Evolutionary conservation across 2,329 filamentous ascomycete species (phyloP).

Genomic region (Neoascochyta sp.): DNA sequence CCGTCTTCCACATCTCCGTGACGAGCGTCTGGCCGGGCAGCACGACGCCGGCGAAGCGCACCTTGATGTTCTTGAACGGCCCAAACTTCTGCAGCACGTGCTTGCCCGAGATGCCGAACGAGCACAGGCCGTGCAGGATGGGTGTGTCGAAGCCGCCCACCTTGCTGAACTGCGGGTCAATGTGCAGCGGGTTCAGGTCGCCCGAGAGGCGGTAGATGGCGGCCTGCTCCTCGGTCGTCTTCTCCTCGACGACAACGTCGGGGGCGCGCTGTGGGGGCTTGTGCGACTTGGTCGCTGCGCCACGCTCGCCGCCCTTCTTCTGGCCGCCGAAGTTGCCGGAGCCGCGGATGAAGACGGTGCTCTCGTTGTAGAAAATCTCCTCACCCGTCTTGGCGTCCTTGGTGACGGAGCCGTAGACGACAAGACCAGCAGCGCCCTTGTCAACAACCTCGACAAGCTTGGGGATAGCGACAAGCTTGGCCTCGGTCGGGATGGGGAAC

Average conservation of each 20-base stretch:
- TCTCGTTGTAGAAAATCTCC: slow-evolving; percentile 95
- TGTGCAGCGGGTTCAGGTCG: slow-evolving; percentile 93
- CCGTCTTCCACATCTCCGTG: slow-evolving; percentile 94
- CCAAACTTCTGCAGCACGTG: slow-evolving; percentile 83
- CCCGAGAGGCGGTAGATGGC: slow-evolving; percentile 90
- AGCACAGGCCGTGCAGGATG: slow-evolving; percentile 96
- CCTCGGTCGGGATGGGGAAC: slow-evolving; percentile 84
- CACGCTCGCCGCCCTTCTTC: slow-evolving; percentile 72
- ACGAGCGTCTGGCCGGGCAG: slow-evolving; percentile 81
- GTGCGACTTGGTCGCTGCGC: slow-evolving; percentile 75
- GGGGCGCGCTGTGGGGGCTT: slow-evolving; percentile 71
- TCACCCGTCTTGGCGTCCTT: slow-evolving; percentile 81
- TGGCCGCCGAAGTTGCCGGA: slow-evolving; percentile 86
- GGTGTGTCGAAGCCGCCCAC: slow-evolving; percentile 91
- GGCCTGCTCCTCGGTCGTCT: slow-evolving; percentile 86
- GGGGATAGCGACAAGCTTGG: slow-evolving; percentile 68
- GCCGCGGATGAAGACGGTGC: slow-evolving; percentile 86
- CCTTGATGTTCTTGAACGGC: slow-evolving; percentile 85
- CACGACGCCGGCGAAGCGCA: slow-evolving; percentile 82
- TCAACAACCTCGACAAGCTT: slow-evolving; percentile 91
- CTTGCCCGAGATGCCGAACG: slow-evolving; percentile 87
- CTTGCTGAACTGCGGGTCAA: slow-evolving; percentile 91
- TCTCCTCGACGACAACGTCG: slow-evolving; percentile 78
- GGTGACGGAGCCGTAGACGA: slow-evolving; percentile 76
- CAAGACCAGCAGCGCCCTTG: slow-evolving; percentile 85